Base-by-base conservation (phyloP, 1,284 basidiomycete genomes). In the Marasmius fiardii region DNA sequence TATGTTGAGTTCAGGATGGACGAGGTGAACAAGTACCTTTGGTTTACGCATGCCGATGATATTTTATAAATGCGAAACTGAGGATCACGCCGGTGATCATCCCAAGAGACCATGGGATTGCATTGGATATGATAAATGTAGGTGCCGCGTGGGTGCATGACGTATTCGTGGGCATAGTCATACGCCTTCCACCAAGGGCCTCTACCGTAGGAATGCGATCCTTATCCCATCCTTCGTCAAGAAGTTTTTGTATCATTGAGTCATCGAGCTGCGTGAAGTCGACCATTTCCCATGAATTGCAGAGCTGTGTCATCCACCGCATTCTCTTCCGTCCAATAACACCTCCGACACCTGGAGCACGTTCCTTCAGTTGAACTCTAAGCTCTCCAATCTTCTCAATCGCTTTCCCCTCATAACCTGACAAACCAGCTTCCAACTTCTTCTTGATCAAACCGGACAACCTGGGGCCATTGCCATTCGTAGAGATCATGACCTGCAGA, bases 401-500 rank as follows among this genome's bases (percentile, higher is more conserved):
- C 1, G 93, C 92, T 48, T 81, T 79, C 33, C 92, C 95, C 18
- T 92, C 85, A 51, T 83, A 74, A 8, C 79, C 79, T 2, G 93
- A 90, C 43, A 99, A 72, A 16, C 79, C 77, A 2, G 73, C 73
- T 66, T 92, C 85, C 61, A 99, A 80, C 62, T 75, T 80, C 61
- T 81, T 78, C 58, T 90, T 83, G 47, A 98, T 85, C 63, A 96
- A 78, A 58, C 88, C 90, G 5, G 96, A 94, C 61, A 98, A 80
- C 68, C 93, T 90, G 7, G 97, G 97, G 3, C 94, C 93, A 63
- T 92, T 88, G 24, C 97, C 97, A 55, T 93, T 93, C 1, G 97
- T 99, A 8, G 93, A 96, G 43, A 99, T 88, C 90, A 98, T 90
- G 63, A 98, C 86, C 73, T 98, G 95, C 37, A 99, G 74, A 0